Conservation (phyloP, 73 alveolate genomes). For the Durusdinium trenchii region DNA sequence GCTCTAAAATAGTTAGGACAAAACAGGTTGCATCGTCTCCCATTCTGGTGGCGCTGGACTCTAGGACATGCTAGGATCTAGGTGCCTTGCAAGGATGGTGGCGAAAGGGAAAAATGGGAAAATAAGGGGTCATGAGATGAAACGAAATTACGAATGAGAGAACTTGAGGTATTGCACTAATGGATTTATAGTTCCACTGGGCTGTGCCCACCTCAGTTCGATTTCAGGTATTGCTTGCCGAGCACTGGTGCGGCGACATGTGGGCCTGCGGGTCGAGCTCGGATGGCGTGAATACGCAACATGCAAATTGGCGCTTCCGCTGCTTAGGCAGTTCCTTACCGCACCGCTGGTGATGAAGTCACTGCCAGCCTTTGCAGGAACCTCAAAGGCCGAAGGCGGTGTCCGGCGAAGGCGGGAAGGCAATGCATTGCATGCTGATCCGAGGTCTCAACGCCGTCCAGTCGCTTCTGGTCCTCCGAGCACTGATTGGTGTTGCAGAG, state of each 20-base stretch:
- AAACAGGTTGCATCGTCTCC: too few species aligned
- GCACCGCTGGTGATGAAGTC: conserved; percentile 53
- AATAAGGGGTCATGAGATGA: too few species aligned
- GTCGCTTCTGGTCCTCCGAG: conserved; percentile 41
- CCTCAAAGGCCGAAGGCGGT: background rate
- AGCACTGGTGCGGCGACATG: conserved; percentile 77
- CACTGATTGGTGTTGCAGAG: conserved; percentile 57
- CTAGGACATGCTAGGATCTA: too few species aligned
- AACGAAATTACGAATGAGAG: too few species aligned
- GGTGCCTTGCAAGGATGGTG: too few species aligned
- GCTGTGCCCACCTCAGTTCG: too few species aligned
- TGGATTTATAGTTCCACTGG: too few species aligned
- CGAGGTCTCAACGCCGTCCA: conserved; percentile 28
- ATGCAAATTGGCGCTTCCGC: background rate
- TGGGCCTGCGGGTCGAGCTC: conserved; percentile 37
- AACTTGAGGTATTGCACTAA: too few species aligned
- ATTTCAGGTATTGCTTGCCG: conserved; percentile 89
- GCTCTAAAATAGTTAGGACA: too few species aligned
- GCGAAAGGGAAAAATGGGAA: too few species aligned
- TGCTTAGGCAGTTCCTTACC: conserved; percentile 64
- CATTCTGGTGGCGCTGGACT: too few species aligned
- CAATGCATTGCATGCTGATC: background rate
- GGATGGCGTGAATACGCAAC: background rate
- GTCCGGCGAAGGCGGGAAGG: background rate
- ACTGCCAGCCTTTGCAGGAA: conserved; percentile 38